Evolutionary conservation across 148 eudicot genomes (phyloP).

Genomic region (Gaultheria prostrata): DNA sequence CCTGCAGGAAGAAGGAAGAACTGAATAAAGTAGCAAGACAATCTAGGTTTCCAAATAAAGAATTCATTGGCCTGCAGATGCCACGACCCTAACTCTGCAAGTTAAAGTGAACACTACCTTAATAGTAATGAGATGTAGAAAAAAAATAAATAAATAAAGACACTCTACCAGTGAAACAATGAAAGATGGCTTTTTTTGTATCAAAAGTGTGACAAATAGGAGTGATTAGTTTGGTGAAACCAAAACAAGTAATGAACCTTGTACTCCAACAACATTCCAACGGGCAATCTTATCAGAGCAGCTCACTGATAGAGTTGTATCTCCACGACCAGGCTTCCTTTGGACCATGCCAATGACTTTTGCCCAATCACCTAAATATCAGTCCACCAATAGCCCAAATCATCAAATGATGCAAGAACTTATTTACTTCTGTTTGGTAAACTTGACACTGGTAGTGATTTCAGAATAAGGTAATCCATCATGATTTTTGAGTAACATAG

Average conservation of each 20-base stretch:
- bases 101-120: not conserved
- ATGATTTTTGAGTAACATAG: not conserved
- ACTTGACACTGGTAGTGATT: not conserved
- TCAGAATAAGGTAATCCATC: not conserved
- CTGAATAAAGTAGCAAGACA: not conserved
- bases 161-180: not conserved
- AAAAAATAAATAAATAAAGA: not conserved
- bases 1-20: conserved; percentile 38
- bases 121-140: not conserved
- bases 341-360: conserved; percentile 56
- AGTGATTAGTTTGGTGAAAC: not conserved
- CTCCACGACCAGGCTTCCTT: conserved; percentile 97
- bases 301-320: conserved; percentile 84
- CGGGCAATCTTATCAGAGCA: conserved; percentile 98
- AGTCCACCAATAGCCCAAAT: not conserved
- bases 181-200: not conserved
- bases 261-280: conserved; percentile 90
- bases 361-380: conserved; percentile 35
- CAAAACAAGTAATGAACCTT: conserved; percentile 48
- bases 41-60: not conserved
- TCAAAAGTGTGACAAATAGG: not conserved
- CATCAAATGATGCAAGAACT: conserved; percentile 1
- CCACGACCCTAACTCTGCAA: not conserved
- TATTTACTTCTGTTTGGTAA: not conserved
- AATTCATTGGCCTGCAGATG: not conserved